phyloP scores from a whole-genome alignment of 192 early-diverging fungal genomes.

The Podila verticillata region DNA sequence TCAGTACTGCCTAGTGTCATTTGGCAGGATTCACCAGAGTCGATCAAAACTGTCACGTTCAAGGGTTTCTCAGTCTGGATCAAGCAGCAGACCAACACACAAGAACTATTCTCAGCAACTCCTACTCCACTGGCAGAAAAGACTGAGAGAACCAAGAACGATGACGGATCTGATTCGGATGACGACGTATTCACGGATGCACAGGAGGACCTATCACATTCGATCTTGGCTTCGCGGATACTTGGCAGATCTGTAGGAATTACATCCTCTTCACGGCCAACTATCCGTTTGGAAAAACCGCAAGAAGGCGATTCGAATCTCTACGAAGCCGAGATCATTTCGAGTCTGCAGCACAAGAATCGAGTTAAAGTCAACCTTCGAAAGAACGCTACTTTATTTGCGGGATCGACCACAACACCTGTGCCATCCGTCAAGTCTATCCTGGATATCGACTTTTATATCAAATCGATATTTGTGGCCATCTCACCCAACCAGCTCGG shows the following conservation, averaged over 20 bases:
- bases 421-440: conserved; percentile 20
- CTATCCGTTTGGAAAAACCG: not conserved
- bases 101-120: not conserved
- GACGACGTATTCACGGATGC: conserved; percentile 44
- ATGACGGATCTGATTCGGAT: conserved; percentile 36
- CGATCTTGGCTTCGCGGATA: conserved; percentile 25
- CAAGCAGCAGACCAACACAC: conserved; percentile 18
- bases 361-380: conserved; percentile 56
- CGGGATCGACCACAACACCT: conserved; percentile 6
- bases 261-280: not conserved
- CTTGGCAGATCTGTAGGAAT: not conserved
- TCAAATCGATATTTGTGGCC: conserved; percentile 44
- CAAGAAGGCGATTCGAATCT: conserved; percentile 8
- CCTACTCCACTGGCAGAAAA: not conserved
- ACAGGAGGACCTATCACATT: conserved; percentile 35
- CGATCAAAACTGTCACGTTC: conserved; percentile 61
- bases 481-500: conserved; percentile 56
- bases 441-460: conserved; percentile 53
- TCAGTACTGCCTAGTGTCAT: conserved; percentile 38
- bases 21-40: conserved; percentile 52
- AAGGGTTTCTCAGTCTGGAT: conserved; percentile 63
- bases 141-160: not conserved
- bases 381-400: conserved; percentile 24
- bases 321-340: conserved; percentile 57
- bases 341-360: conserved; percentile 58